phyloP scores from a whole-genome alignment of 2,329 filamentous ascomycete genomes.

The Paecilomyces fulvus region DNA sequence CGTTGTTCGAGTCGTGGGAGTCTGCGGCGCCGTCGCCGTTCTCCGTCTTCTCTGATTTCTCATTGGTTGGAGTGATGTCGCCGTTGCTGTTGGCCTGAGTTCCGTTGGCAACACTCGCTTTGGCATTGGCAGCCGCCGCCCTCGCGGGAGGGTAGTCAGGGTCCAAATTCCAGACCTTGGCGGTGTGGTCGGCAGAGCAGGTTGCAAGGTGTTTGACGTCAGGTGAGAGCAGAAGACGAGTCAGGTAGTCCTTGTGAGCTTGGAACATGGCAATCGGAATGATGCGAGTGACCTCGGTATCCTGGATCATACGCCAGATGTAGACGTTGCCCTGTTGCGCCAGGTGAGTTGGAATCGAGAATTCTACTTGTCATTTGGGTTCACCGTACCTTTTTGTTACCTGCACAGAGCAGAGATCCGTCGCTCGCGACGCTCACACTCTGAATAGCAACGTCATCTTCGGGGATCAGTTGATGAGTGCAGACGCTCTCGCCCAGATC shows the following conservation, averaged over 20 bases:
- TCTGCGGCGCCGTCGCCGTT: constrained; percentile 4
- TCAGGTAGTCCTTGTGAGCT: constrained; percentile 88
- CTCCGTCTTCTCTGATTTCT: not conserved
- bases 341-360: not conserved
- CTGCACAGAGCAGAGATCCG: constrained; percentile 83
- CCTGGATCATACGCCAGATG: constrained; percentile 88
- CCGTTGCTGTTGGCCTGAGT: constrained; percentile 4
- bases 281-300: constrained; percentile 71
- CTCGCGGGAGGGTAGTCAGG: constrained; percentile 40
- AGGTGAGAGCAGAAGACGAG: constrained; percentile 79
- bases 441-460: constrained; percentile 87
- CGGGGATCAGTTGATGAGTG: constrained; percentile 89
- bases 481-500: constrained; percentile 95
- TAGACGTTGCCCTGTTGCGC: constrained; percentile 76
- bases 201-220: constrained; percentile 92
- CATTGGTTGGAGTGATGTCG: constrained; percentile 1
- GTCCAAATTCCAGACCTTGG: constrained; percentile 93
- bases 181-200: constrained; percentile 87
- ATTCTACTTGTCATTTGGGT: not conserved
- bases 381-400: constrained; percentile 68
- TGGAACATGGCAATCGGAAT: constrained; percentile 82
- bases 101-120: constrained; percentile 5
- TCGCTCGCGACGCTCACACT: constrained; percentile 95
- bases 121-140: constrained; percentile 18
- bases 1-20: constrained; percentile 1